Evolutionary conservation across 129 eudicot genomes (phyloP), one percentile per base, ranked within the genome.

Genomic region (Saussurea involucrata): DNA sequence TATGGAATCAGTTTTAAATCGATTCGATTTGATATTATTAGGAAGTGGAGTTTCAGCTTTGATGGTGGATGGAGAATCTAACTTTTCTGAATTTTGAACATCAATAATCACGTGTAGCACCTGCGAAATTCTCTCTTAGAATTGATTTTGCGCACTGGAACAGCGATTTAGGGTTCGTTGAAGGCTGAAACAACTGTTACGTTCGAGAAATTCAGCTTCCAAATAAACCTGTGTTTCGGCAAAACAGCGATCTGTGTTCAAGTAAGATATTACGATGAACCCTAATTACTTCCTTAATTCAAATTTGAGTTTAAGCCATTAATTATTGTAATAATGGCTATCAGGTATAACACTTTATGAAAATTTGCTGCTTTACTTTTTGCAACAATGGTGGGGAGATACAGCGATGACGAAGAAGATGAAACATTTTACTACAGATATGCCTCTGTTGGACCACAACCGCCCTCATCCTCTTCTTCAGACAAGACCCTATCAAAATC

Each of bases 321-420:
- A 13, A 20, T 58, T 60, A 21, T 60, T 8, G 65, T 60, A 28
- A 60, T 22, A 60, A 60, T 60, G 28, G 65, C 65, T 60, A 18
- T 18, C 28, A 60, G 65, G 65, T 60, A 60, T 20, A 20, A 22
- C 65, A 58, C 7, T 58, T 60, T 21, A 21, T 60, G 65, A 21
- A 20, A 20, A 8, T 21, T 60, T 60, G 65, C 7, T 20, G 28
- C 53, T 68, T 8, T 32, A 55, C 3, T 9, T 72, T n/a, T 6
- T 8, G 18, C 24, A 58, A 83, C 74, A 77, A 90, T 90, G 92
- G 79, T 78, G 58, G 81, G 78, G 42, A 81, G 42, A 33, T 25
- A 75, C 71, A 81, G 82, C 80, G 95, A 88, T 69, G 90, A 86
- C 5, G 98, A 92, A 1, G 97, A 90, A 66, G 98, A 93, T 72